Base-by-base conservation (phyloP, 805 yeast genomes). In the Schwanniomyces pseudopolymorphus region DNA sequence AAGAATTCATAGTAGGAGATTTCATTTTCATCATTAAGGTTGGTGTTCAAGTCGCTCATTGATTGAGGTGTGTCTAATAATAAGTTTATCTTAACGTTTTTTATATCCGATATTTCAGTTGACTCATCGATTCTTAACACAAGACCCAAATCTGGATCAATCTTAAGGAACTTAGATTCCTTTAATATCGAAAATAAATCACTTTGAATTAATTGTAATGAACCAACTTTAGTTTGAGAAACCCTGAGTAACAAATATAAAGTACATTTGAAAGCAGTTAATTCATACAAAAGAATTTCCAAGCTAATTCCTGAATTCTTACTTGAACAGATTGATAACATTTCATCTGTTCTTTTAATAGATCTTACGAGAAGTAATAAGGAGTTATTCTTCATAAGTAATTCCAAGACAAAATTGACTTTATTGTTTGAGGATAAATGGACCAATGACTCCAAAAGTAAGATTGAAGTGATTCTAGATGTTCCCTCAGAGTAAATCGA, bases 61-160 rank as follows among this genome's bases (percentile, higher is more conserved):
- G 73, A 56, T 19, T 79, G 52, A 2, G 87, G 81, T 2, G 78
- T 71, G 50, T 83, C 87, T 40, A 81, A 59, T 20, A 78, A 75
- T 42, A 83, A 58, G 39, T 72, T 77, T 19, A 81, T 68, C 24
- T 64, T 70, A 9, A 78, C 69, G 38, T 63, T 63, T 11, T 55
- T 52, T 22, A 42, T 39, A 38, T 61, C 59, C 3, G 53, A 53
- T 8, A 49, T 39, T 38, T 61, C 59, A 5, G 52, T 54, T 9
- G 50, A 42, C 16, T 60, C 57, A 41, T 52, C 50, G 21, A 60
- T 45, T 25, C 68, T 61, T 41, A 84, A 60, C 40, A 76, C 81
- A 40, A 87, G 66, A 0, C 95, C 96, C 28, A 89, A 68, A 58
- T 87, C 96, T 0, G 94, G 90, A 61, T 91, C 97, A 33, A 84